A percentile compares a stretch with the other conserved stretches of the same genome.
Evolutionary conservation across 805 yeast genomes (phyloP).

Genomic region (Suhomyces prunicola): DNA sequence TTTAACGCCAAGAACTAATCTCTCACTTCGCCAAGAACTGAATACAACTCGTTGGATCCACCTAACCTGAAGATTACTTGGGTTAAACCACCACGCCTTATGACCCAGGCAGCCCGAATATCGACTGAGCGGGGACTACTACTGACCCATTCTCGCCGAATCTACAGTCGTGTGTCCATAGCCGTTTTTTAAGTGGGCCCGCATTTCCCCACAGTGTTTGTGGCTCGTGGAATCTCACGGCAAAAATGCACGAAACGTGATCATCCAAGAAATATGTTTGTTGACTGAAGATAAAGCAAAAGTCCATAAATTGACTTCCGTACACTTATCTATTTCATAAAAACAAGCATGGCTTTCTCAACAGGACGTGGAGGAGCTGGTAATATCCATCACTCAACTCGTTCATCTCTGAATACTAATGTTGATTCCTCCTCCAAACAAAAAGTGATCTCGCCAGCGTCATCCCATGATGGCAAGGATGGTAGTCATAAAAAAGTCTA

Average conservation of each 20-base stretch:
- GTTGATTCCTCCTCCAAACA: background rate
- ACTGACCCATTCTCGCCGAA: background rate
- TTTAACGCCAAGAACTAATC: background rate
- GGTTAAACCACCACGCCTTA: background rate
- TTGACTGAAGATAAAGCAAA: background rate
- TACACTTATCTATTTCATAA: background rate
- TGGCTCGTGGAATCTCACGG: slow-evolving; percentile 1
- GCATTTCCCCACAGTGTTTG: slow-evolving; percentile 1
- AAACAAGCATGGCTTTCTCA: slow-evolving; percentile 21
- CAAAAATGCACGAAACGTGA: slow-evolving; percentile 5
- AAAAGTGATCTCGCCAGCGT: slow-evolving; percentile 5
- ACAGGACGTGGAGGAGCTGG: slow-evolving; percentile 44
- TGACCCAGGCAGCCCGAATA: background rate
- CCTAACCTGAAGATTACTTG: background rate
- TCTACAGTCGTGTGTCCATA: background rate
- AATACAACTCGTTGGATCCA: background rate
- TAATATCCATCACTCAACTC: slow-evolving; percentile 19
- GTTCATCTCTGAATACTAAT: background rate
- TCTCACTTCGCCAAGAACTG: background rate
- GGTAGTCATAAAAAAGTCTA: slow-evolving; percentile 24
- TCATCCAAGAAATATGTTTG: slow-evolving; percentile 7
- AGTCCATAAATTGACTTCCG: background rate
- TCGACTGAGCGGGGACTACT: background rate
- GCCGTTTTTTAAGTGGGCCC: background rate
- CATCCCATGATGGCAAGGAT: slow-evolving; percentile 7